A percentile compares a stretch with the other conserved stretches of the same genome.
Evolutionary conservation across 768 basidiomycete species (phyloP).

Genomic region (Tylopilus sp.): DNA sequence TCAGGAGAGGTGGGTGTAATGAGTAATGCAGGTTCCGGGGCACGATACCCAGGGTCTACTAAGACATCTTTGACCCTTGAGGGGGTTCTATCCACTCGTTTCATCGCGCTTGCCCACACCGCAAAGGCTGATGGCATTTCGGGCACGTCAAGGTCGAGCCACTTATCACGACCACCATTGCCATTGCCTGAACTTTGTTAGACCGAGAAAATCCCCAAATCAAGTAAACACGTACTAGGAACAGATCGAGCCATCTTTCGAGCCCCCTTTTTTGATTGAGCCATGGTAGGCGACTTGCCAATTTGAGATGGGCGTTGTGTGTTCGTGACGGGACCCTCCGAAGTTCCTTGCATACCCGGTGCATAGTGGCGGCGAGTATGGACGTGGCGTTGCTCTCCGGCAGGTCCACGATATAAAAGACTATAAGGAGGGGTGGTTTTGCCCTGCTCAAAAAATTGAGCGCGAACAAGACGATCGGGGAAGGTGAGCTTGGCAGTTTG

Average conservation of each 20-base stretch:
- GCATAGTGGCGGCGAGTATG: background rate
- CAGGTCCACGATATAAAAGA: background rate
- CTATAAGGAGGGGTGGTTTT: background rate
- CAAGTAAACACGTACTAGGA: background rate
- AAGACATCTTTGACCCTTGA: background rate
- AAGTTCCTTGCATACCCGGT: too few relatives aligned
- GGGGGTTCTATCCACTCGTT: background rate
- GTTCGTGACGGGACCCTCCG: too few relatives aligned
- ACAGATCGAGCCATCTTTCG: background rate
- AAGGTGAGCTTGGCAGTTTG: background rate
- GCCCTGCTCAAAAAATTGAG: background rate
- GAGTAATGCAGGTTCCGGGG: conserved; percentile 5
- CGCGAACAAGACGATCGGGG: background rate
- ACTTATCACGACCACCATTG: background rate
- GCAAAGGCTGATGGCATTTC: background rate
- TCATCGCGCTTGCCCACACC: background rate
- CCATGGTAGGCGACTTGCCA: too few relatives aligned
- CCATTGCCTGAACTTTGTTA: background rate
- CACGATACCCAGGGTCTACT: conserved; percentile 1
- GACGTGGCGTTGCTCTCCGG: background rate
- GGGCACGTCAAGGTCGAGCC: background rate
- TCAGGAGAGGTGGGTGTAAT: background rate
- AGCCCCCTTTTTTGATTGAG: too few relatives aligned
- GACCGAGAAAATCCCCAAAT: too few relatives aligned
- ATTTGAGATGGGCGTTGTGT: too few relatives aligned